phyloP scores from a whole-genome alignment of 352 stramenopile genomes.

The Phytophthora lateralis region DNA sequence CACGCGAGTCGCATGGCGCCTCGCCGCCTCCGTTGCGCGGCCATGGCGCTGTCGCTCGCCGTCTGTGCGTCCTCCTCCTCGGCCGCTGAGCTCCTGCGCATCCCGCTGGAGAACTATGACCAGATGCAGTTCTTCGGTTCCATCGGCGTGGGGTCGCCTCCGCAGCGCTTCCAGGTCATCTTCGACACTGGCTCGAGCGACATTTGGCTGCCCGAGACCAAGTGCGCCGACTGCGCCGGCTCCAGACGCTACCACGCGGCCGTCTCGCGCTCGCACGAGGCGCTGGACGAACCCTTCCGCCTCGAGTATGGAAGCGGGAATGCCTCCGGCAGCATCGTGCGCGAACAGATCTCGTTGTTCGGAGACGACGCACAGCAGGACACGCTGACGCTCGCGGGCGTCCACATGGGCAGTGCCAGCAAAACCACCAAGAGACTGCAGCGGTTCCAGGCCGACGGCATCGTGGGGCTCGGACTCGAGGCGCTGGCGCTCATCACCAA shows the following conservation, averaged over 20 bases:
- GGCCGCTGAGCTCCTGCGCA: slow-evolving; percentile 41
- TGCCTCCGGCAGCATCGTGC: slow-evolving; percentile 49
- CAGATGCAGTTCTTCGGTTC: slow-evolving; percentile 79
- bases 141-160: slow-evolving; percentile 63
- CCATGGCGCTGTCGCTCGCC: slow-evolving; percentile 1
- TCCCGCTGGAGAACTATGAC: slow-evolving; percentile 77
- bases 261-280: slow-evolving; percentile 40
- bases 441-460: slow-evolving; percentile 4
- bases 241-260: slow-evolving; percentile 43
- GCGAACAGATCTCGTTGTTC: slow-evolving; percentile 53
- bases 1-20: slow-evolving; percentile 8
- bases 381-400: slow-evolving; percentile 34
- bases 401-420: slow-evolving; percentile 54
- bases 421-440: background rate
- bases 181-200: slow-evolving; percentile 83
- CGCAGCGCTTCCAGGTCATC: slow-evolving; percentile 72
- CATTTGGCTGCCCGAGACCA: slow-evolving; percentile 56
- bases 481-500: slow-evolving; percentile 64
- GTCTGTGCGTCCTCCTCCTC: background rate
- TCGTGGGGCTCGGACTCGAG: slow-evolving; percentile 51
- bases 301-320: slow-evolving; percentile 77
- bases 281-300: slow-evolving; percentile 43
- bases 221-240: slow-evolving; percentile 52
- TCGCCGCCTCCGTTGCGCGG: slow-evolving; percentile 1
- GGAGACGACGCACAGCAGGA: slow-evolving; percentile 4